Conservation (phyloP, 225 moss, liverwort and hornwort genomes). For the Antitrichia curtipendula region DNA sequence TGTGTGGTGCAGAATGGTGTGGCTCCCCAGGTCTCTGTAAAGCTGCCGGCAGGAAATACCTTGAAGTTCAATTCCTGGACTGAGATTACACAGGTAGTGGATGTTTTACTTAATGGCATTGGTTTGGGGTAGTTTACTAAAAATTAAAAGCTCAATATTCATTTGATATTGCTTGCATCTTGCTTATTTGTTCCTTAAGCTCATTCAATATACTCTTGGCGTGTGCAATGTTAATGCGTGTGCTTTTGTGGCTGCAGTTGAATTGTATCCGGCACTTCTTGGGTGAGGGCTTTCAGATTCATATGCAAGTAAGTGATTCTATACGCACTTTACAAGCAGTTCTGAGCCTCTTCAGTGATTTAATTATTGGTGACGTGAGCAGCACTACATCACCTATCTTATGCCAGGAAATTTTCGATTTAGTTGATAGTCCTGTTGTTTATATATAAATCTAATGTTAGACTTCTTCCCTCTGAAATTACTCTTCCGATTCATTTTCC, state of each 20-base stretch:
- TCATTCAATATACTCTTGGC: neutral
- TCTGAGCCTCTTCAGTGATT: neutral
- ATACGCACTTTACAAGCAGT: neutral
- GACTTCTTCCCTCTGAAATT: neutral
- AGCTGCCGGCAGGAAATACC: slow-evolving; percentile 57
- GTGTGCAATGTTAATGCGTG: neutral
- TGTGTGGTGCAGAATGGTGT: slow-evolving; percentile 48
- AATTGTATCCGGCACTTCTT: slow-evolving; percentile 61
- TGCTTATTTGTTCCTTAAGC: neutral
- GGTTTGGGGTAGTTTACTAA: neutral
- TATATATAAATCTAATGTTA: neutral
- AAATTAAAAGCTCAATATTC: neutral
- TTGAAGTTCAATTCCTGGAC: slow-evolving; percentile 62
- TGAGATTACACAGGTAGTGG: slow-evolving; percentile 58
- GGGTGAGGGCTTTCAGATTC: slow-evolving; percentile 78
- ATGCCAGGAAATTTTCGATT: neutral
- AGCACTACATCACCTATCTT: neutral
- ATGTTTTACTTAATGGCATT: neutral
- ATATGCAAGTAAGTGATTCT: slow-evolving; percentile 64
- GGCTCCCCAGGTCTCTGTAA: slow-evolving; percentile 60
- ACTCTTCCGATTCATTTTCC: neutral
- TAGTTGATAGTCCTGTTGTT: neutral
- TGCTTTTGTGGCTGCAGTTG: slow-evolving; percentile 30
- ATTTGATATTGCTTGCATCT: neutral
- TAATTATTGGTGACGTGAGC: neutral